Percentiles rank a stretch among this genome's conserved stretches.
Conservation (phyloP, 345 rosid species). For the Pseudoturritis turrita region DNA sequence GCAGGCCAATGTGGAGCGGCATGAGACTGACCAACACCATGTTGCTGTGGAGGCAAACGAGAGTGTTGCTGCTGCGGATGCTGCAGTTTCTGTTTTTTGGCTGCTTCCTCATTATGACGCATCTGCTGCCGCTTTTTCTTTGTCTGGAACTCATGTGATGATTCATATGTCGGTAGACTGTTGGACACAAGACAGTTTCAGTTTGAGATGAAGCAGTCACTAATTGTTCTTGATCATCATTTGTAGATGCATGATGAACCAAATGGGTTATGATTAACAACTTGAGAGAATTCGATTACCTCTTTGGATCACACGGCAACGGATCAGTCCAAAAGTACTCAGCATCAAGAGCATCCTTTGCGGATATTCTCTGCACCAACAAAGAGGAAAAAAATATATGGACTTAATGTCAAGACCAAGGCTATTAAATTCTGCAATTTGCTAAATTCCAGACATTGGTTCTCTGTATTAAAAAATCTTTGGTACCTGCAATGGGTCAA, state of each 20-base stretch:
- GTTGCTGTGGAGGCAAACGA: constrained; percentile 77
- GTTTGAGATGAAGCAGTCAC: background rate
- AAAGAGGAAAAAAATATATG: background rate
- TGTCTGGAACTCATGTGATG: constrained; percentile 95
- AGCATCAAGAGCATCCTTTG: constrained; percentile 95
- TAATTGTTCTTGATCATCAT: background rate
- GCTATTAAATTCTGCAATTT: background rate
- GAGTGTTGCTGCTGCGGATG: constrained; percentile 75
- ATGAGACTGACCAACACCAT: constrained; percentile 77
- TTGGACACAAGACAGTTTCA: background rate
- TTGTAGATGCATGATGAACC: background rate
- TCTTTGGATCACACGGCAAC: constrained; percentile 90
- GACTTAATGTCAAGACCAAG: background rate
- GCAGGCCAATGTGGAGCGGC: constrained; percentile 47
- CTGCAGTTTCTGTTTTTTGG: constrained; percentile 83
- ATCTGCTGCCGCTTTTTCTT: constrained; percentile 95
- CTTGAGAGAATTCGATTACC: constrained; percentile 33
- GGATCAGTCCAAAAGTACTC: constrained; percentile 99
- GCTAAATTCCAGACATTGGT: background rate
- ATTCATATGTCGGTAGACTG: constrained; percentile 89
- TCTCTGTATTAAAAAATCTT: background rate
- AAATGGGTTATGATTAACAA: background rate
- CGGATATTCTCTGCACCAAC: constrained; percentile 68
- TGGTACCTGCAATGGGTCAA: constrained; percentile 84
- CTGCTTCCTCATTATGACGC: constrained; percentile 78